Evolutionary conservation across 1,284 basidiomycete species (phyloP).

Genomic region (Boletus mariae): DNA sequence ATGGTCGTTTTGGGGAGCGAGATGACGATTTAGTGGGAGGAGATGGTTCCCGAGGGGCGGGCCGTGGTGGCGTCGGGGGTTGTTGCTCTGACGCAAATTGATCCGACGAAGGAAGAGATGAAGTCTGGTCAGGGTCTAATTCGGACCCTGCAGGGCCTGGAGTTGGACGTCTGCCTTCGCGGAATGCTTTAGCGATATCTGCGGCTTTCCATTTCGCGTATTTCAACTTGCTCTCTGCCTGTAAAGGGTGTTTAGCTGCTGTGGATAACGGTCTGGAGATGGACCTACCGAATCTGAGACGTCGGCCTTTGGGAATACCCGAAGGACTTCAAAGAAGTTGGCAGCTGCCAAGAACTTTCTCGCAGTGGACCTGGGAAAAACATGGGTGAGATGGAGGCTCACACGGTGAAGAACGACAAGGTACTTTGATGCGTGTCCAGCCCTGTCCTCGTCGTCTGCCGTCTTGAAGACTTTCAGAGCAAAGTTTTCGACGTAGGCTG

Average conservation of each 20-base stretch:
- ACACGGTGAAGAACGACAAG: slow-evolving; percentile 12
- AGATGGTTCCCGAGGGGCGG: slow-evolving; percentile 21
- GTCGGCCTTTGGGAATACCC: slow-evolving; percentile 64
- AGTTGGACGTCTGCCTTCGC: slow-evolving; percentile 76
- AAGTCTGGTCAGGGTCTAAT: slow-evolving; percentile 31
- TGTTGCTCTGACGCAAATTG: slow-evolving; percentile 14
- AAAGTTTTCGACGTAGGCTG: slow-evolving; percentile 93
- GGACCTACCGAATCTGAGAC: slow-evolving; percentile 45
- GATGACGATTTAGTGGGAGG: slow-evolving; percentile 14
- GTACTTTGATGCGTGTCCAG: slow-evolving; percentile 71
- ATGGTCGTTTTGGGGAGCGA: slow-evolving; percentile 24
- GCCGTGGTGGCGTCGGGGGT: slow-evolving; percentile 19
- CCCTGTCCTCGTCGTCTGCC: slow-evolving; percentile 91
- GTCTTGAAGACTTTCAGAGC: slow-evolving; percentile 82
- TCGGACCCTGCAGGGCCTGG: slow-evolving; percentile 57
- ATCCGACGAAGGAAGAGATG: slow-evolving; percentile 18
- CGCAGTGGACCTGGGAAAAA: slow-evolving; percentile 64
- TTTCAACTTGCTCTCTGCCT: slow-evolving; percentile 76
- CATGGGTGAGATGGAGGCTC: slow-evolving; percentile 7
- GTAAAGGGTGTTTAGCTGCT: slow-evolving; percentile 1
- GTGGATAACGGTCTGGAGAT: background rate
- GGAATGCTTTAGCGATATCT: slow-evolving; percentile 83
- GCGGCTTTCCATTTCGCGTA: slow-evolving; percentile 94
- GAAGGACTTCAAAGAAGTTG: slow-evolving; percentile 83
- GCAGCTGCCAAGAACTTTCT: slow-evolving; percentile 86